phyloP scores from a whole-genome alignment of 2,329 filamentous ascomycete genomes.

The Pseudocercospora fijiensis region DNA sequence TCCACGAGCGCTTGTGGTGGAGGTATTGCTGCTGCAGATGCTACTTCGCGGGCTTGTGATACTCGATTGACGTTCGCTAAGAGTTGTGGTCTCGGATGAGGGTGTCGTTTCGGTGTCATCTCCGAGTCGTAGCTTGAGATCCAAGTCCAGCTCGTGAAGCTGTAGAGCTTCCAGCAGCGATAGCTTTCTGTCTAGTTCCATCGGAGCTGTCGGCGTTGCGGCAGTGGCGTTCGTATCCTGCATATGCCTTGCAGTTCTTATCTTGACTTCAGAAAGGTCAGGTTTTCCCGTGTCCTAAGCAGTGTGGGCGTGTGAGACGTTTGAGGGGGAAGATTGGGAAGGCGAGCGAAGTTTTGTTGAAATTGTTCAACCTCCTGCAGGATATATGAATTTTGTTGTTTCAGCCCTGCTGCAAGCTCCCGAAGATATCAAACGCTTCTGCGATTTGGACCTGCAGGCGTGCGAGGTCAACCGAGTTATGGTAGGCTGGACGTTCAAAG shows the following conservation, averaged over 20 bases:
- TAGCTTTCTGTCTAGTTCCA: slow-evolving; percentile 9
- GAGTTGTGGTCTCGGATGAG: slow-evolving; percentile 19
- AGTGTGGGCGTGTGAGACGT: neutral
- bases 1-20: slow-evolving; percentile 7
- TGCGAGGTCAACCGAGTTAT: slow-evolving; percentile 10
- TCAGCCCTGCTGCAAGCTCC: slow-evolving; percentile 16
- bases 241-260: slow-evolving; percentile 11
- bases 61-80: slow-evolving; percentile 19
- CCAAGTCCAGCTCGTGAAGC: slow-evolving; percentile 9
- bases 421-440: slow-evolving; percentile 14
- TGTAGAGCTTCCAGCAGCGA: slow-evolving; percentile 15
- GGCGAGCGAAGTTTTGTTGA: neutral
- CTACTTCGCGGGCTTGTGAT: slow-evolving; percentile 19
- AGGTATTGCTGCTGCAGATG: slow-evolving; percentile 21
- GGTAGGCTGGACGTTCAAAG: slow-evolving; percentile 5
- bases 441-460: slow-evolving; percentile 8
- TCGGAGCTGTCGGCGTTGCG: slow-evolving; percentile 7
- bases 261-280: slow-evolving; percentile 6
- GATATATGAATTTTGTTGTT: slow-evolving; percentile 9
- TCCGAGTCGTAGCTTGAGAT: slow-evolving; percentile 3
- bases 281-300: neutral
- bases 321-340: neutral
- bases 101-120: slow-evolving; percentile 11
- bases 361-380: slow-evolving; percentile 9
- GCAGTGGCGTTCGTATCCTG: slow-evolving; percentile 10